Conservation (phyloP, 352 stramenopile genomes). For the Aphanomyces invadans region DNA sequence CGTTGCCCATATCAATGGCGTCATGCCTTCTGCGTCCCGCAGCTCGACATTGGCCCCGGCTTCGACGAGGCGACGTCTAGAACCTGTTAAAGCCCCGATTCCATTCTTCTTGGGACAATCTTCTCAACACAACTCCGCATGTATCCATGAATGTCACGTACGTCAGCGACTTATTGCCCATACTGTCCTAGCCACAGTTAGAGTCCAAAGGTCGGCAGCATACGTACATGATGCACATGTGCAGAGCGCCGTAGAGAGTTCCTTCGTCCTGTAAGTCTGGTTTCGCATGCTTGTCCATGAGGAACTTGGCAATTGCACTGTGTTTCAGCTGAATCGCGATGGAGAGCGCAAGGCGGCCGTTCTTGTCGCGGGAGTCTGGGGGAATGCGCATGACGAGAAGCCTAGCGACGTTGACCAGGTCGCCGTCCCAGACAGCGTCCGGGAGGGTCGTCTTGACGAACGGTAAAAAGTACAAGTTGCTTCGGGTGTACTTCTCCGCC, state of each 20-base stretch:
- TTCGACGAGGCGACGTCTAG: constrained; percentile 36
- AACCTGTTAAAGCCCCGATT: too few species aligned
- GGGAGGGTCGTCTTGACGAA: constrained; percentile 51
- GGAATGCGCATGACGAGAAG: constrained; percentile 46
- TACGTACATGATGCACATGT: constrained; percentile 47
- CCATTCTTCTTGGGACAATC: background rate
- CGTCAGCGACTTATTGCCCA: constrained; percentile 75
- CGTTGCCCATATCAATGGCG: constrained; percentile 53
- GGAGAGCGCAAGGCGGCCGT: constrained; percentile 55
- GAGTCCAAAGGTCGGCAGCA: background rate
- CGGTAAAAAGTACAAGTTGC: constrained; percentile 60
- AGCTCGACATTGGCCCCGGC: constrained; percentile 48
- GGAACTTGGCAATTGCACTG: constrained; percentile 54
- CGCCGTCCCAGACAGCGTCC: constrained; percentile 64
- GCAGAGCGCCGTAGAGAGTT: constrained; percentile 51
- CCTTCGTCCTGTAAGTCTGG: constrained; percentile 54
- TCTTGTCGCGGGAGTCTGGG: constrained; percentile 24
- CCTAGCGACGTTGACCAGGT: constrained; percentile 62
- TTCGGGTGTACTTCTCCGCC: constrained; percentile 38
- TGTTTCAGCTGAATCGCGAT: constrained; percentile 74
- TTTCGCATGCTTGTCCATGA: constrained; percentile 61
- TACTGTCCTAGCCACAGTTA: constrained; percentile 23
- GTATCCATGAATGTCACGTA: constrained; percentile 14
- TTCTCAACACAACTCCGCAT: too few species aligned
- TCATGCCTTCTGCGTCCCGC: constrained; percentile 49